These are phyloP conservation scores for Dentiscutata heterogama DNA, from an alignment of 371 early-diverging fungal genomes.

Conservation along the genomic window DNA sequence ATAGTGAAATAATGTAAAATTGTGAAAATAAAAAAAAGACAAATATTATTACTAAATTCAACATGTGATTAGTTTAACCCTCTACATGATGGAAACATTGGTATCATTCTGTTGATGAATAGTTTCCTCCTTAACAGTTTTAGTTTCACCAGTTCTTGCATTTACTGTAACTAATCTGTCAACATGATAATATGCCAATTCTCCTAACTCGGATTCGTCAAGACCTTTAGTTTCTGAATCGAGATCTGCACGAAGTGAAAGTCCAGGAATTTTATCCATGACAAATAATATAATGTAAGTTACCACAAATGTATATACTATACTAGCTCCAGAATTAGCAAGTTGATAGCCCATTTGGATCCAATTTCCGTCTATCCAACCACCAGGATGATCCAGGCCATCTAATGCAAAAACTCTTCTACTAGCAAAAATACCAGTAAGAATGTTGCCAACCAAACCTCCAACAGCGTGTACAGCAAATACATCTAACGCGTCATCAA, in stretches of 20 bases:
- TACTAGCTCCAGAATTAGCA: slow-evolving; percentile 78
- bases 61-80: background rate
- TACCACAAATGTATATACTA: slow-evolving; percentile 82
- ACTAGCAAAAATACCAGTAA: slow-evolving; percentile 94
- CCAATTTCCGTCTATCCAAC: slow-evolving; percentile 83
- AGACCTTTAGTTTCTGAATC: slow-evolving; percentile 78
- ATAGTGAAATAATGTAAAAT: no score
- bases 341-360: slow-evolving; percentile 85
- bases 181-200: slow-evolving; percentile 63
- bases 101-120: slow-evolving; percentile 44
- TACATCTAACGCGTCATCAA: slow-evolving; percentile 90
- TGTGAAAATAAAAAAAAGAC: no score
- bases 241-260: slow-evolving; percentile 76
- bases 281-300: slow-evolving; percentile 78
- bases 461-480: slow-evolving; percentile 92
- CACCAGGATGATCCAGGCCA: slow-evolving; percentile 77
- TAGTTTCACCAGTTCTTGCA: slow-evolving; percentile 36
- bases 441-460: slow-evolving; percentile 84
- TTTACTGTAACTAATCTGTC: background rate
- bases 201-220: slow-evolving; percentile 85
- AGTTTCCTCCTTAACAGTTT: slow-evolving; percentile 40
- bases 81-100: slow-evolving; percentile 34
- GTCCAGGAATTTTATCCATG: slow-evolving; percentile 84
- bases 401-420: slow-evolving; percentile 76
- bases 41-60: no score